Evolutionary conservation across 768 basidiomycete species (phyloP).

Genomic region (Podaxis rugospora): DNA sequence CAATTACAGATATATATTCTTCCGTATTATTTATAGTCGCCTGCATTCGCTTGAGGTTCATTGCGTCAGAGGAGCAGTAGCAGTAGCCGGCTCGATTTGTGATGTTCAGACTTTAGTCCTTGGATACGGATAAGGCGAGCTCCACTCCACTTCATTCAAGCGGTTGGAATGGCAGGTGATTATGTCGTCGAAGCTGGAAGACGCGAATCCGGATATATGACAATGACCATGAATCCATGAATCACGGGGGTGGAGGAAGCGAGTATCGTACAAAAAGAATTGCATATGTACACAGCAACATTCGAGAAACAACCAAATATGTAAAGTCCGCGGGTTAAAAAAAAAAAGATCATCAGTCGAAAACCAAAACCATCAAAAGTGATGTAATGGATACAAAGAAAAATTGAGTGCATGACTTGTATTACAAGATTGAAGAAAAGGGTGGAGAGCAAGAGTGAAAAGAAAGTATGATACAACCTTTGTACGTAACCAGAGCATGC

Average conservation of each 20-base stretch:
- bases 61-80: not conserved
- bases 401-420: not conserved
- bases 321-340: not conserved
- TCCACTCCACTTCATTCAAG: not conserved
- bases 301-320: not conserved
- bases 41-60: too few species aligned
- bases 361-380: not conserved
- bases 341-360: not conserved
- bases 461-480: not conserved
- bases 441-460: too few species aligned
- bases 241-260: not conserved
- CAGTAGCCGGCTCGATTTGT: not conserved
- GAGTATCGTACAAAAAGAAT: not conserved
- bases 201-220: not conserved
- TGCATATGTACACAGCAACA: not conserved
- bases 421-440: too few species aligned
- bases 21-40: not conserved
- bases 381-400: not conserved
- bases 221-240: not conserved
- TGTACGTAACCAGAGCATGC: too few species aligned
- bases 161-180: not conserved
- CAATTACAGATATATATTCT: not conserved
- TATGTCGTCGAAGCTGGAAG: not conserved
- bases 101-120: not conserved
- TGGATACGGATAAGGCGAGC: not conserved